These are phyloP conservation scores for Candida golubevii DNA, from an alignment of 805 yeast genomes.

Conservation along the genomic window DNA sequence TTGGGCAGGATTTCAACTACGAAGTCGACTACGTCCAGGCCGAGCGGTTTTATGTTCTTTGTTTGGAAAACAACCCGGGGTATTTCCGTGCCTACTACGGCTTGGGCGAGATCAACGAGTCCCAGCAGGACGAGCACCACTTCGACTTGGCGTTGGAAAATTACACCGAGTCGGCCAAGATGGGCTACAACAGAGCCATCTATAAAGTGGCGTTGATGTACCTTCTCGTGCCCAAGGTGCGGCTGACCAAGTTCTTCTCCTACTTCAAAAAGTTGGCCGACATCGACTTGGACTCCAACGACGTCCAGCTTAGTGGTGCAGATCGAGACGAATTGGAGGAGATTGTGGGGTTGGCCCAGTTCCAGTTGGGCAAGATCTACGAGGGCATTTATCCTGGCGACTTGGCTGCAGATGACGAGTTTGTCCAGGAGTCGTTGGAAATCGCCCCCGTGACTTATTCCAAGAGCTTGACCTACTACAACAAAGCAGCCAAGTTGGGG, in stretches of 20 bases:
- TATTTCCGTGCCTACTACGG: conserved; percentile 33
- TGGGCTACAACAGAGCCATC: conserved; percentile 44
- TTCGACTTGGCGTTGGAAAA: conserved; percentile 31
- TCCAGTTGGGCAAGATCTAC: conserved; percentile 39
- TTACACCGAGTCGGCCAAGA: conserved; percentile 36
- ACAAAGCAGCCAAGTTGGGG: conserved; percentile 38
- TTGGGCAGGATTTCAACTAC: conserved; percentile 35
- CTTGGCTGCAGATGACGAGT: conserved; percentile 32
- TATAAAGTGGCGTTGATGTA: conserved; percentile 37
- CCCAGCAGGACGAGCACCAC: conserved; percentile 24
- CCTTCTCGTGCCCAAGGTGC: conserved; percentile 29
- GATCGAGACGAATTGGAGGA: conserved; percentile 40
- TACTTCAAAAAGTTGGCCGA: conserved; percentile 35
- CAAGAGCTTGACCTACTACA: conserved; percentile 38
- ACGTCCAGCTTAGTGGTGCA: conserved; percentile 31
- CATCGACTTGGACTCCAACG: conserved; percentile 31
- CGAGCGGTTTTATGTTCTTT: conserved; percentile 27
- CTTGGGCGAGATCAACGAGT: conserved; percentile 38
- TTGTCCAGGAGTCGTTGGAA: conserved; percentile 30
- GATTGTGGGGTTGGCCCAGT: conserved; percentile 38
- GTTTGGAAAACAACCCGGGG: conserved; percentile 29
- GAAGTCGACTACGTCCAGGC: conserved; percentile 27
- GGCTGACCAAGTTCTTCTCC: conserved; percentile 33
- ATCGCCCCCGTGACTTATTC: conserved; percentile 41
- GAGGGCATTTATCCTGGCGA: conserved; percentile 46